Conservation (phyloP, 1,284 basidiomycete species). For the Apiotrichum gracile region DNA sequence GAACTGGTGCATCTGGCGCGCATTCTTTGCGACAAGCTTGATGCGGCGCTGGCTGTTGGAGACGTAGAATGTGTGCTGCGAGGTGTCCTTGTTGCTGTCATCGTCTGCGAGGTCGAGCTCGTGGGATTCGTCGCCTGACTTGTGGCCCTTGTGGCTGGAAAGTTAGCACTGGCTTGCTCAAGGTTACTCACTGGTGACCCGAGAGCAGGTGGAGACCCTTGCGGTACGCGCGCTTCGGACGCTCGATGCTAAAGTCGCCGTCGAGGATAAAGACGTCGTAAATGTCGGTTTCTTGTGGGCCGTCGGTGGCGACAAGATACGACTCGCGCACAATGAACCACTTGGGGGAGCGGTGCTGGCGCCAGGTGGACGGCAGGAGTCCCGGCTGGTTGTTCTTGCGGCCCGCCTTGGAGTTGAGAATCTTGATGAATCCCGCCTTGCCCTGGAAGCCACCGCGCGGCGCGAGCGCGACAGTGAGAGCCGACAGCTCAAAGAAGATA, state of each 20-base stretch:
- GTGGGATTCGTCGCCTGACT: not conserved
- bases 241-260: conserved; percentile 76
- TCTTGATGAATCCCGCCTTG: conserved; percentile 78
- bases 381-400: conserved; percentile 50
- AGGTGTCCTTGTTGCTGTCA: conserved; percentile 34
- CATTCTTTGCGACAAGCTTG: conserved; percentile 82
- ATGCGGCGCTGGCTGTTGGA: conserved; percentile 84
- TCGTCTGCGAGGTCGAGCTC: conserved; percentile 21
- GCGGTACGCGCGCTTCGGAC: conserved; percentile 46
- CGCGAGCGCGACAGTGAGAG: conserved; percentile 76
- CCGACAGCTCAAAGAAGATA: conserved; percentile 91
- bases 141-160: not conserved
- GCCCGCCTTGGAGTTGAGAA: conserved; percentile 48
- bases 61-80: conserved; percentile 87
- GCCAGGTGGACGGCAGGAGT: conserved; percentile 53
- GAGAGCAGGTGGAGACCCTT: conserved; percentile 38
- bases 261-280: conserved; percentile 96
- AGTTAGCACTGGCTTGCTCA: not conserved
- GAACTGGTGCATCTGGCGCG: conserved; percentile 98
- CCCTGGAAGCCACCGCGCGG: conserved; percentile 69
- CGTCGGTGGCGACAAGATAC: conserved; percentile 80
- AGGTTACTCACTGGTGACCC: conserved; percentile 10
- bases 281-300: conserved; percentile 73
- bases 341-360: conserved; percentile 62
- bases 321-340: conserved; percentile 95